phyloP scores from a whole-genome alignment of 2,329 filamentous ascomycete species.

The Talaromyces islandicus region DNA sequence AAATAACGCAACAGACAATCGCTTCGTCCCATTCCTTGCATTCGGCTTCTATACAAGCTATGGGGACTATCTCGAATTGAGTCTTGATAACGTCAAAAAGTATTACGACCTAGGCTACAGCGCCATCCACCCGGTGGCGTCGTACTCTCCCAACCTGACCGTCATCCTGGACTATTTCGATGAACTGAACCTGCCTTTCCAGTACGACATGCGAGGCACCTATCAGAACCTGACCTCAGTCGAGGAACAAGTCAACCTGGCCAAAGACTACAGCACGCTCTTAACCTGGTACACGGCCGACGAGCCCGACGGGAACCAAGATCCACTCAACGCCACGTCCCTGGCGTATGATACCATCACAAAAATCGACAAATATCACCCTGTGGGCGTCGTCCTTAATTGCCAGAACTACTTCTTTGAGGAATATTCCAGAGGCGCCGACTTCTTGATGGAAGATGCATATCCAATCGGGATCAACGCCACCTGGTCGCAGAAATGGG shows the following conservation, averaged over 20 bases:
- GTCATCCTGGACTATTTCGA: constrained; percentile 10
- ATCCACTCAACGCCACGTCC: constrained; percentile 6
- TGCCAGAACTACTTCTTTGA: constrained; percentile 10
- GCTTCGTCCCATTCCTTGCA: constrained; percentile 7
- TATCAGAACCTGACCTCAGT: constrained; percentile 8
- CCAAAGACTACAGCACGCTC: constrained; percentile 7
- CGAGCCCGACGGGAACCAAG: constrained; percentile 7
- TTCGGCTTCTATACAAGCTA: constrained; percentile 10
- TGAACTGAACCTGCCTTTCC: constrained; percentile 10
- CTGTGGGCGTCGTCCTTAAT: constrained; percentile 6
- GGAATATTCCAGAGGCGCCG: constrained; percentile 8
- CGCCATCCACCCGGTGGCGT: constrained; percentile 7
- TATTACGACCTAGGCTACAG: constrained; percentile 10
- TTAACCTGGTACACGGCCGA: constrained; percentile 9
- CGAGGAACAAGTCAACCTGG: constrained; percentile 1
- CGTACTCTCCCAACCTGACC: constrained; percentile 8
- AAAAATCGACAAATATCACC: constrained; percentile 7
- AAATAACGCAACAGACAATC: constrained; percentile 3
- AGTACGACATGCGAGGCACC: constrained; percentile 11
- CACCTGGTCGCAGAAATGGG: constrained; percentile 8
- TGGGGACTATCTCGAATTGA: constrained; percentile 7
- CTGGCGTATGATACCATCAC: constrained; percentile 8
- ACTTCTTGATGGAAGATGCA: constrained; percentile 11
- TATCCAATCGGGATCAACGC: constrained; percentile 11
- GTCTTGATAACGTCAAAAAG: constrained; percentile 8